phyloP scores from a whole-genome alignment of 345 rosid species.

The Eucalyptus cloeziana region DNA sequence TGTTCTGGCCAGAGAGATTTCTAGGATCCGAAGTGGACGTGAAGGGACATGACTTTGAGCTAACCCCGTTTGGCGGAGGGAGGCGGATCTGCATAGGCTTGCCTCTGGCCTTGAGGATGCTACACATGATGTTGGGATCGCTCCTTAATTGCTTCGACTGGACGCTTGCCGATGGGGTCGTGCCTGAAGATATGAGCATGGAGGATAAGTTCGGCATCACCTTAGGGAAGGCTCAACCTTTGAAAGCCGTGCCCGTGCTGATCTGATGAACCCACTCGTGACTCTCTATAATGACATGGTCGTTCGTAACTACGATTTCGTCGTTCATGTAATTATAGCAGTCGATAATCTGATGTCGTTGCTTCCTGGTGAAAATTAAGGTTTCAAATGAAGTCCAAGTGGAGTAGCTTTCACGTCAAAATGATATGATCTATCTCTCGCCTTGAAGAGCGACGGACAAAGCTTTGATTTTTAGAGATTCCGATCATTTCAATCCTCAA shows the following conservation, averaged over 20 bases:
- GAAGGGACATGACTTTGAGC: constrained; percentile 6
- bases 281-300: neutral
- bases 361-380: neutral
- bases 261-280: neutral
- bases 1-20: constrained; percentile 18
- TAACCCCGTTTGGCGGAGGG: constrained; percentile 21
- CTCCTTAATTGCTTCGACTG: constrained; percentile 11
- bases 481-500: neutral
- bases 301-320: neutral
- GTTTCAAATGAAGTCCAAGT: neutral
- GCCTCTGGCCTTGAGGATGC: constrained; percentile 9
- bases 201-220: constrained; percentile 11
- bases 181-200: constrained; percentile 6
- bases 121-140: constrained; percentile 12
- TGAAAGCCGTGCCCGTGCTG: neutral
- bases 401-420: neutral
- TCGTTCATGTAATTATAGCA: neutral
- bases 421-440: too few species aligned
- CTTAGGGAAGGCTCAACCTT: neutral
- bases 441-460: neutral
- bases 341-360: neutral
- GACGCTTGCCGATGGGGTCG: constrained; percentile 8
- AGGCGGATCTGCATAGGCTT: constrained; percentile 21
- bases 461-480: neutral
- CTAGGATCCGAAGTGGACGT: neutral